Conservation (phyloP, 1,284 basidiomycete species). For the Heterobasidion occidentale region DNA sequence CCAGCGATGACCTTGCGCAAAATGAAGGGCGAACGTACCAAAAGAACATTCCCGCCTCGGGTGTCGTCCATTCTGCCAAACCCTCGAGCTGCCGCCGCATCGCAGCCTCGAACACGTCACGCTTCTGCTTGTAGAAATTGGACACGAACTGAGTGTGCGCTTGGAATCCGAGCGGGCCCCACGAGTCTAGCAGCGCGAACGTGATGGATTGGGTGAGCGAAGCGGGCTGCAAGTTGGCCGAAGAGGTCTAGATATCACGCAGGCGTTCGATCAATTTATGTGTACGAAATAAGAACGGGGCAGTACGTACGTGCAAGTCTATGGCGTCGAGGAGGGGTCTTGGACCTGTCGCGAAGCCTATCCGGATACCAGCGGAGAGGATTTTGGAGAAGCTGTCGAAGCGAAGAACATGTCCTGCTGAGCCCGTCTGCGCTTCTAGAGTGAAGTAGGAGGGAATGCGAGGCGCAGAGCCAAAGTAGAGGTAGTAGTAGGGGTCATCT, state of each 20-base stretch:
- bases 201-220: slow-evolving; percentile 76
- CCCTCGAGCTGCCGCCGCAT: slow-evolving; percentile 70
- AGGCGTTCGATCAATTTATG: slow-evolving; percentile 9
- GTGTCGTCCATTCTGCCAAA: slow-evolving; percentile 77
- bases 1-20: not conserved
- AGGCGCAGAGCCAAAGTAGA: slow-evolving; percentile 61
- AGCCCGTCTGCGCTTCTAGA: slow-evolving; percentile 50
- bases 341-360: slow-evolving; percentile 84
- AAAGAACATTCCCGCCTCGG: slow-evolving; percentile 89
- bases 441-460: slow-evolving; percentile 73
- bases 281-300: slow-evolving; percentile 4
- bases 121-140: slow-evolving; percentile 71
- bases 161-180: slow-evolving; percentile 76
- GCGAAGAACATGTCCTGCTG: slow-evolving; percentile 73
- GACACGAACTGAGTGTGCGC: slow-evolving; percentile 69
- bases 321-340: slow-evolving; percentile 67
- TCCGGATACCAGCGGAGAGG: slow-evolving; percentile 72
- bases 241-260: slow-evolving; percentile 41
- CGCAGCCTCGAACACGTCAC: slow-evolving; percentile 75
- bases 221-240: slow-evolving; percentile 74
- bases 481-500: slow-evolving; percentile 78
- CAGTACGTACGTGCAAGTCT: slow-evolving; percentile 52
- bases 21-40: slow-evolving; percentile 46
- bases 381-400: slow-evolving; percentile 90
- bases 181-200: slow-evolving; percentile 62